Evolutionary conservation across 164 flowering plant species (phyloP).

Genomic region (Kalanchoe fedtschenkoi): DNA sequence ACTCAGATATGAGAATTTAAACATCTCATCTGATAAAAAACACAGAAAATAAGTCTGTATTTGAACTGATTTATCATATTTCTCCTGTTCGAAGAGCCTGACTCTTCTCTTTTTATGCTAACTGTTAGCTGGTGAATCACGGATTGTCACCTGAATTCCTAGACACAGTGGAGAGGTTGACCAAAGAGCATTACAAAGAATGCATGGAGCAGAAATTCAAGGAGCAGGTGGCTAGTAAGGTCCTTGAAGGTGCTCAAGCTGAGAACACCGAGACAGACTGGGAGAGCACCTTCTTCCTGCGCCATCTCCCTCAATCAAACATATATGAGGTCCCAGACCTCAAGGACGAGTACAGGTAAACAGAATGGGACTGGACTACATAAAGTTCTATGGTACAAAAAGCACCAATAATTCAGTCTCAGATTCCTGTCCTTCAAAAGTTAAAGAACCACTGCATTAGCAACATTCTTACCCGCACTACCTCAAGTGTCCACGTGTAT

Average conservation of each 20-base stretch:
- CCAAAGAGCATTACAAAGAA: constrained; percentile 72
- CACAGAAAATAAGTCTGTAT: too few species aligned
- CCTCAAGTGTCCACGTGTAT: neutral
- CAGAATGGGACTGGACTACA: neutral
- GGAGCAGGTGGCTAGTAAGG: constrained; percentile 55
- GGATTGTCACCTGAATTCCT: constrained; percentile 54
- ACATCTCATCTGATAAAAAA: neutral
- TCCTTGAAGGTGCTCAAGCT: constrained; percentile 37
- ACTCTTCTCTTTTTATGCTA: neutral
- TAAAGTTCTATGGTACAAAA: too few species aligned
- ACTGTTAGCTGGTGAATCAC: constrained; percentile 64
- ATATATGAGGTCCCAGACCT: constrained; percentile 73
- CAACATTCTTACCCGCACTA: too few species aligned
- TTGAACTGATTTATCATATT: too few species aligned
- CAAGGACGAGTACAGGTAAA: constrained; percentile 48
- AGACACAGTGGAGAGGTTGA: constrained; percentile 68
- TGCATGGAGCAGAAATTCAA: constrained; percentile 73
- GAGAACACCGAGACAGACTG: constrained; percentile 65
- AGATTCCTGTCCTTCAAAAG: too few species aligned
- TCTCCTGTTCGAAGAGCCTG: too few species aligned
- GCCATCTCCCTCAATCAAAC: constrained; percentile 76
- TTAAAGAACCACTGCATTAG: too few species aligned
- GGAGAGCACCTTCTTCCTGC: constrained; percentile 79
- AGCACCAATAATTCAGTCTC: too few species aligned
- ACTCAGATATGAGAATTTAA: too few species aligned